Evolutionary conservation across 1,284 basidiomycete species (phyloP), one percentile per base, ranked within the genome.

Genomic region (Golubevia pallescens): DNA sequence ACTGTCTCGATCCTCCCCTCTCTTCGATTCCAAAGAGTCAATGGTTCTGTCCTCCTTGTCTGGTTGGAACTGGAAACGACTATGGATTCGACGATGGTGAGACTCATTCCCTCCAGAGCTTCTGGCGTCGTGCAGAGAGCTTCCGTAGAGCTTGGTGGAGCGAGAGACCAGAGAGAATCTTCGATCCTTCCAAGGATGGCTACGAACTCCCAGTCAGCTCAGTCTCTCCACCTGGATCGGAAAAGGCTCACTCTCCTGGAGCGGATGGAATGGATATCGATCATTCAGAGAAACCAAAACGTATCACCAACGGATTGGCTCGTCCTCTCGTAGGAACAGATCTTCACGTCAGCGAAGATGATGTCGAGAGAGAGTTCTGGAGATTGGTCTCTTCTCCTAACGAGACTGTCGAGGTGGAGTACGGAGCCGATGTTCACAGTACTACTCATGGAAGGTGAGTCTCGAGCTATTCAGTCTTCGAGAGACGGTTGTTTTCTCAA

Each of bases 11-110:
- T 77, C 96, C 97, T 2, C 94, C 95, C 20, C 87, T 99, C 57
- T 87, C 89, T 1, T 87, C 89, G 3, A 92, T 98, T 62, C 96
- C 97, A 1, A 92, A 92, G 73, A 93, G 94, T 64, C 92, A 96
- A 73, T 99, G 97, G 96, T 98, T 92, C 86, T 99, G 97, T 86
- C 93, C 93, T 75, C 91, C 91, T 1, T 99, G 97, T 82, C 88
- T 99, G 16, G 90, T 95, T 56, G 92, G 91, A 28, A 97, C 94
- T 0, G 95, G 96, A n/a, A 93, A 94, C 65, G 97, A 98, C 86
- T 99, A 94, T 81, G 97, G 97, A 54, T 99, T 99, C 80, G 96
- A 98, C 77, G 96, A 98, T 80, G 97, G 97, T 62, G 93, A 98
- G 86, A 95, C 97, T 74, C 96, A 99, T 86, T 92, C 91, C 70